Evolutionary conservation across 306 rosid genomes (phyloP).

Genomic region (Boehmeria nivea): DNA sequence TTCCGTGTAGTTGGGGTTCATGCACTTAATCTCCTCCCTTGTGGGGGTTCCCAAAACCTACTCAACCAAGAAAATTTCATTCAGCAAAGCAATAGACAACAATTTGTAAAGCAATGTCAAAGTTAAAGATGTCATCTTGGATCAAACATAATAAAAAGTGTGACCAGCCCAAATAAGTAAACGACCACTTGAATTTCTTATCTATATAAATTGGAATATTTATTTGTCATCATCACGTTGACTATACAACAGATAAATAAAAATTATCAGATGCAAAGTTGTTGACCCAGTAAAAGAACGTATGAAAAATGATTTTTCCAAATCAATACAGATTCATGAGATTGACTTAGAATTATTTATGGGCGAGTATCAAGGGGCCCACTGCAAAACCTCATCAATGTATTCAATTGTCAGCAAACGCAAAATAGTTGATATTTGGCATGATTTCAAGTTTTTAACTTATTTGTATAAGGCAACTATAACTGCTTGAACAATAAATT

Average conservation of each 20-base stretch:
- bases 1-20: conserved; percentile 97
- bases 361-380: not conserved
- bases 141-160: not conserved
- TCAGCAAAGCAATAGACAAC: not conserved
- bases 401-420: too few species aligned
- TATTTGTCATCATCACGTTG: too few species aligned
- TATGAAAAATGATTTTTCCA: not conserved
- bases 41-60: conserved; percentile 98
- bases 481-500: not conserved
- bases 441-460: not conserved
- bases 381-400: not conserved
- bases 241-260: too few species aligned
- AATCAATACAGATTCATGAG: not conserved
- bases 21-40: conserved; percentile 97
- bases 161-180: not conserved
- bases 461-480: too few species aligned
- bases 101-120: too few species aligned
- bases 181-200: too few species aligned
- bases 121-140: too few species aligned
- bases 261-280: not conserved
- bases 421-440: not conserved
- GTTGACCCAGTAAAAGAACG: not conserved
- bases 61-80: not conserved
- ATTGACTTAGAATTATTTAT: not conserved
- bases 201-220: too few species aligned